These are phyloP conservation scores for Candida loeiensis DNA, from an alignment of 805 yeast genomes.

Conservation along the genomic window DNA sequence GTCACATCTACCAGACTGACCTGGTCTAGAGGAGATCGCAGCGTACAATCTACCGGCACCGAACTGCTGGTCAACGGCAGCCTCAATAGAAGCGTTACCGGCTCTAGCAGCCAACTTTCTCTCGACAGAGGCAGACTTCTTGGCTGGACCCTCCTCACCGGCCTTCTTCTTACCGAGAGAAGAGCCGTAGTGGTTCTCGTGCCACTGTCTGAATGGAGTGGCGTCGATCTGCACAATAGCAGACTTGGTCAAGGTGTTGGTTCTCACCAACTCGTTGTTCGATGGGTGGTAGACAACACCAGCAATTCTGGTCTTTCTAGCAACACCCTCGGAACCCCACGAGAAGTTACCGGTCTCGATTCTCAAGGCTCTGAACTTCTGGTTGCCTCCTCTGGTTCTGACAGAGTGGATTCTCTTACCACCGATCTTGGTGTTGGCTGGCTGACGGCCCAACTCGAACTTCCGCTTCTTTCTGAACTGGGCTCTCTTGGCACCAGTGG, in stretches of 20 bases:
- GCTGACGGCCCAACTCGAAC: slow-evolving; percentile 99
- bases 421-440: slow-evolving; percentile 99
- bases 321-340: slow-evolving; percentile 98
- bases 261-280: slow-evolving; percentile 99
- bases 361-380: slow-evolving; percentile 99
- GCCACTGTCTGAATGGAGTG: slow-evolving; percentile 99
- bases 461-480: slow-evolving; percentile 99
- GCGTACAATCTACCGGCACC: slow-evolving; percentile 99
- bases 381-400: slow-evolving; percentile 99
- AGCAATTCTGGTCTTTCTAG: slow-evolving; percentile 98
- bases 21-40: slow-evolving; percentile 98
- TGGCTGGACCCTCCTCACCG: slow-evolving; percentile 50
- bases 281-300: slow-evolving; percentile 99
- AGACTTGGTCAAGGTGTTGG: slow-evolving; percentile 98
- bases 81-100: slow-evolving; percentile 77
- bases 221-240: slow-evolving; percentile 99
- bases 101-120: slow-evolving; percentile 94
- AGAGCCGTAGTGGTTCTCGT: slow-evolving; percentile 96
- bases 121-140: slow-evolving; percentile 75
- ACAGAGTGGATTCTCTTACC: slow-evolving; percentile 98
- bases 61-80: slow-evolving; percentile 93
- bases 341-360: slow-evolving; percentile 99
- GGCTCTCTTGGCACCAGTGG: slow-evolving; percentile 99
- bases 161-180: slow-evolving; percentile 81
- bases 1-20: slow-evolving; percentile 99